Percentiles rank a stretch among this genome's conserved stretches.
phyloP scores from a whole-genome alignment of 106 monocot genomes.

The Dendrobium huoshanense region DNA sequence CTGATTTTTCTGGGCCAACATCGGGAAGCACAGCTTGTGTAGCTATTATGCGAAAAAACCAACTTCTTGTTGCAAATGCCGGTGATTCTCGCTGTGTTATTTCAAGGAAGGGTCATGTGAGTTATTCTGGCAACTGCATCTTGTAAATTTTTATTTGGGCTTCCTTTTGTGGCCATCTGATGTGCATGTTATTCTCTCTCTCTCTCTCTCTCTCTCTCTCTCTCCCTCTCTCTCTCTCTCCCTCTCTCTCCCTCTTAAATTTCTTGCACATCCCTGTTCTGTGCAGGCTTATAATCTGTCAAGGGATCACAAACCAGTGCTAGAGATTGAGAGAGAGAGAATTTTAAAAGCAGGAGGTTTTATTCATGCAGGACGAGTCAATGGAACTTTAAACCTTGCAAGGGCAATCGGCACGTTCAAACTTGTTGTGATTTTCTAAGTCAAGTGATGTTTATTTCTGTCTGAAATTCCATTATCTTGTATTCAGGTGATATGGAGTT shows the following conservation, averaged over 20 bases:
- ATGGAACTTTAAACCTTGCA: constrained; percentile 89
- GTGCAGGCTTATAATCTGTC: constrained; percentile 78
- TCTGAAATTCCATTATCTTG: neutral
- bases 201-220: too few species aligned
- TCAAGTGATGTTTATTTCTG: neutral
- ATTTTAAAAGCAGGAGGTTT: constrained; percentile 90
- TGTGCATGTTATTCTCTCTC: neutral
- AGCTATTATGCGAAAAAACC: constrained; percentile 74
- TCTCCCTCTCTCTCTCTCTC: too few species aligned
- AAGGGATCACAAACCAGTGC: constrained; percentile 95
- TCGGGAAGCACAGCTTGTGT: constrained; percentile 95
- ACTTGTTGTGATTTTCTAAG: neutral
- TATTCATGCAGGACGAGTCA: constrained; percentile 85
- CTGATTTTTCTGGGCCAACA: constrained; percentile 90
- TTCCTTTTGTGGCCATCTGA: neutral
- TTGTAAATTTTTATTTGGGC: neutral
- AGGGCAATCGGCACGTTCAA: constrained; percentile 73
- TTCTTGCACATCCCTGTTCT: neutral
- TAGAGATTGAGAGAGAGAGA: constrained; percentile 78
- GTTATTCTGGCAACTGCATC: neutral
- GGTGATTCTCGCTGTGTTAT: constrained; percentile 98
- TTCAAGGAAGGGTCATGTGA: constrained; percentile 89
- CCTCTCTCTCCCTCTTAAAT: neutral
- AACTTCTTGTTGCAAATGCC: constrained; percentile 90
- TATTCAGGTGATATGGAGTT: constrained; percentile 90